A percentile compares a stretch with the other conserved stretches of the same genome.
These are phyloP conservation scores for Pulicaria dysenterica DNA, from an alignment of 129 eudicot species.

Conservation along the genomic window DNA sequence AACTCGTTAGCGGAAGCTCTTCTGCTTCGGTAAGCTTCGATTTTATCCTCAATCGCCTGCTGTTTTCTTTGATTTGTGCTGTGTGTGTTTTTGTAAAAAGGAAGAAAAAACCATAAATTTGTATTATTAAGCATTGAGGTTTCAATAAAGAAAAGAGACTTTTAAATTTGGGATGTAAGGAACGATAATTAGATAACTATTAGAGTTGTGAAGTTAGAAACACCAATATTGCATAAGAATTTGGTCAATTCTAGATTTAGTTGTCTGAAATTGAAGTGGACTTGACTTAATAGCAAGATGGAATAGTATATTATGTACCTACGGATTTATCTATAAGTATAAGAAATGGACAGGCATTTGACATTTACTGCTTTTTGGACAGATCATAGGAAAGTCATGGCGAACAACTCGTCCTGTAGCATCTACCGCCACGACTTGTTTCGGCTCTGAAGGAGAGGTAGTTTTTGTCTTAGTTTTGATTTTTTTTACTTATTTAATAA, in stretches of 20 bases:
- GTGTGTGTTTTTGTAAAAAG: neutral
- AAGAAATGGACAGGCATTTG: conserved; percentile 16
- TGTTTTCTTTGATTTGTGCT: neutral
- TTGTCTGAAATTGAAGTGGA: conserved; percentile 5
- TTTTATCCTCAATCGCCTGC: conserved; percentile 3
- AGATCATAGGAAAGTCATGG: conserved; percentile 59
- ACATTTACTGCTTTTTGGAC: conserved; percentile 23
- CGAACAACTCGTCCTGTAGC: conserved; percentile 35
- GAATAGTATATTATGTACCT: neutral
- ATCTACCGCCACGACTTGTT: conserved; percentile 33
- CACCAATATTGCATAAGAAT: neutral
- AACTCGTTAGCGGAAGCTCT: conserved; percentile 49
- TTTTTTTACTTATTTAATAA: neutral
- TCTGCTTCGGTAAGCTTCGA: conserved; percentile 45
- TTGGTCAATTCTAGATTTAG: neutral
- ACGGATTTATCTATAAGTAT: conserved; percentile 1
- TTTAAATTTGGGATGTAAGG: neutral
- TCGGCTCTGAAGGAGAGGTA: conserved; percentile 61
- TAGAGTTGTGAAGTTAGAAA: conserved; percentile 10
- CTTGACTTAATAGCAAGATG: neutral
- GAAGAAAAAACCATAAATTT: too few species aligned
- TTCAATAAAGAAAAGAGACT: too few species aligned
- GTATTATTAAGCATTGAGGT: neutral
- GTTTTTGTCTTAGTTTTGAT: neutral
- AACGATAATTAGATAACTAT: neutral